Percentiles rank a stretch among this genome's conserved stretches.
Conservation (phyloP, 257 asterid species). For the Pogostemon cablin region DNA sequence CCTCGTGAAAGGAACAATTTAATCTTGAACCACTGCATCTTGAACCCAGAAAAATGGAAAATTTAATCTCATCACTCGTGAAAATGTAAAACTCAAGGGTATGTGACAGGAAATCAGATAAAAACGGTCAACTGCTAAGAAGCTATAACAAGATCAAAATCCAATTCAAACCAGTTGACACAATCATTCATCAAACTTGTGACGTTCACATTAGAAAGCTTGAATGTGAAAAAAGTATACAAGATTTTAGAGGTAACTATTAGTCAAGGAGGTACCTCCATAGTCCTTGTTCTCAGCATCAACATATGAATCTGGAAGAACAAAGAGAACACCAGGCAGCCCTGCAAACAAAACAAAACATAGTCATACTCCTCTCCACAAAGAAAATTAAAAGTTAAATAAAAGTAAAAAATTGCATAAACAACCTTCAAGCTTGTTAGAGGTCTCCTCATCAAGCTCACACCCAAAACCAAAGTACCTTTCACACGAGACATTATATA, state of each 20-base stretch:
- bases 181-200: no score
- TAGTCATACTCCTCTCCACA: not conserved
- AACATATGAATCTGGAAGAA: constrained; percentile 97
- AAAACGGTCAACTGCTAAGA: not conserved
- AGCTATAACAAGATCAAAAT: not conserved
- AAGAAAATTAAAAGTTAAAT: not conserved
- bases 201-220: not conserved
- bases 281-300: constrained; percentile 97
- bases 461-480: constrained; percentile 96
- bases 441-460: constrained; percentile 93
- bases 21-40: not conserved
- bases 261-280: constrained; percentile 59
- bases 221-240: not conserved
- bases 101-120: not conserved
- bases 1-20: not conserved
- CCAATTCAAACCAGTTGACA: not conserved
- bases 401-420: constrained; percentile 17
- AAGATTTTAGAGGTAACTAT: not conserved
- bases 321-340: constrained; percentile 92
- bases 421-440: constrained; percentile 99
- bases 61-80: not conserved
- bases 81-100: not conserved
- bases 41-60: not conserved
- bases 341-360: constrained; percentile 46
- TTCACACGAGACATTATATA: constrained; percentile 90